phyloP scores from a whole-genome alignment of 169 alveolate species.

The Plasmodium sp. region DNA sequence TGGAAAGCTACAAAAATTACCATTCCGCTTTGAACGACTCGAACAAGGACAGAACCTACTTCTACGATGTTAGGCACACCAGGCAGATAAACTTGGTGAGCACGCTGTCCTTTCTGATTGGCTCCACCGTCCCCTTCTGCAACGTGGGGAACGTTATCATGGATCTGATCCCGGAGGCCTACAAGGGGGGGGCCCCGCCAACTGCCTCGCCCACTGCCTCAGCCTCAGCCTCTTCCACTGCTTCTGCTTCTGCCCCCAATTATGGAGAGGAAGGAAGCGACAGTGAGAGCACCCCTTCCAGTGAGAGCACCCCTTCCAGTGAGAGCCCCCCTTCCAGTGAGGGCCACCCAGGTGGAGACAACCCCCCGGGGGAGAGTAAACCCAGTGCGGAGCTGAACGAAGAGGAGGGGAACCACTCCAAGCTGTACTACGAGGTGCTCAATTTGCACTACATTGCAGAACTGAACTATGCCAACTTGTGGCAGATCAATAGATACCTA shows the following conservation, averaged over 20 bases:
- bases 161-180: constrained; percentile 40
- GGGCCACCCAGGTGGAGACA: neutral
- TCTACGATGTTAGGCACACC: constrained; percentile 45
- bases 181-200: neutral
- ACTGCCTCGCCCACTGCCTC: too few species aligned
- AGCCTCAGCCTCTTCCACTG: neutral
- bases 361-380: neutral
- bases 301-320: neutral
- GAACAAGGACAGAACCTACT: constrained; percentile 11
- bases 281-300: neutral
- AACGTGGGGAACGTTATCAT: constrained; percentile 63
- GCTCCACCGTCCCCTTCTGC: constrained; percentile 62
- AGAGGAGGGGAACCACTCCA: neutral
- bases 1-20: constrained; percentile 25
- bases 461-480: constrained; percentile 41
- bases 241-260: neutral
- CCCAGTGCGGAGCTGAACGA: neutral
- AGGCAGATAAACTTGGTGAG: constrained; percentile 57
- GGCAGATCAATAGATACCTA: constrained; percentile 65
- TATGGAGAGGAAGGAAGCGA: neutral
- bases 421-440: constrained; percentile 1
- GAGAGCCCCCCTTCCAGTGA: neutral
- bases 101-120: constrained; percentile 54
- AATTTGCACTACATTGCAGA: constrained; percentile 56
- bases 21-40: constrained; percentile 29